Conservation (phyloP, 345 rosid species). For the Gossypium rotundifolium region DNA sequence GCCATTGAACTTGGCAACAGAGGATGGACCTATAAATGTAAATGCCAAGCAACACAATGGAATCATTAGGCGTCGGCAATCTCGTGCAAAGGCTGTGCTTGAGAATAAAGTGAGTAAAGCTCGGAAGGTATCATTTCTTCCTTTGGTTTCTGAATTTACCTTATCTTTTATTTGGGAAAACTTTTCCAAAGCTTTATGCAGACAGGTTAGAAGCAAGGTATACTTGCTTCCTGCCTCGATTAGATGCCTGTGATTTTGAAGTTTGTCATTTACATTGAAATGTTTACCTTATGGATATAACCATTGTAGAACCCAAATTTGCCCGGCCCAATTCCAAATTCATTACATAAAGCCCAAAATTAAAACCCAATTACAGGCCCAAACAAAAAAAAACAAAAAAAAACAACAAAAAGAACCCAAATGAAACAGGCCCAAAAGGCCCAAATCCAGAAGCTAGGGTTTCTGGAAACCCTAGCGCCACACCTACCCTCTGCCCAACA, state of each 20-base stretch:
- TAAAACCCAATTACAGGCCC: no score
- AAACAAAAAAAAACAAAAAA: no score
- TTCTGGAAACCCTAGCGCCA: no score
- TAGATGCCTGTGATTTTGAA: not conserved
- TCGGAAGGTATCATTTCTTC: conserved; percentile 55
- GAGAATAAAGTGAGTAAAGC: conserved; percentile 40
- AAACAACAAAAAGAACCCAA: no score
- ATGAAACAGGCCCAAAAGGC: no score
- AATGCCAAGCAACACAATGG: conserved; percentile 97
- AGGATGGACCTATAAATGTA: conserved; percentile 80
- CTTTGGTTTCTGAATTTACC: not conserved
- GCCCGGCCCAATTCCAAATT: no score
- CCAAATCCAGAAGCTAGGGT: no score
- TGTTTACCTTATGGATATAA: not conserved
- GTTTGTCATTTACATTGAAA: not conserved
- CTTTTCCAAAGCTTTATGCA: not conserved
- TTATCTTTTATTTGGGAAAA: not conserved
- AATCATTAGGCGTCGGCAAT: conserved; percentile 79
- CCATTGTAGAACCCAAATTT: no score
- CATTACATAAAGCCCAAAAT: no score
- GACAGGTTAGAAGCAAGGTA: not conserved
- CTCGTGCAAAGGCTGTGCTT: conserved; percentile 81
- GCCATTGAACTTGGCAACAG: conserved; percentile 63
- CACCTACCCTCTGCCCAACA: no score
- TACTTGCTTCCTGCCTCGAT: not conserved